Conservation (phyloP, 2,329 filamentous ascomycete genomes). For the Seiridium unicorne region DNA sequence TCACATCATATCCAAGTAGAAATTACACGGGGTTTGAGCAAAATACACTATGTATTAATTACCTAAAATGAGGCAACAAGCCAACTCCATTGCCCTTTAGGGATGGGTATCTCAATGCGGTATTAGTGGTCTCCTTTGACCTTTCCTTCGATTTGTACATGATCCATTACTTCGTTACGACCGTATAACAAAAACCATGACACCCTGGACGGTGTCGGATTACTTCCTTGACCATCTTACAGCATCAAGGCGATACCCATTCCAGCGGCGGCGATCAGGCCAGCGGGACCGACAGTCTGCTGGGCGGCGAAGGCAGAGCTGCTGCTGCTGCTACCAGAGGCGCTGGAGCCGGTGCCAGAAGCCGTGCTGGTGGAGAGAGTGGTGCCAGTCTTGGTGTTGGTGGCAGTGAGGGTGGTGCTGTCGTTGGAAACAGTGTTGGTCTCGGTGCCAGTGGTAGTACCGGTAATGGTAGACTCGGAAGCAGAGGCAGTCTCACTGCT, state of each 20-base stretch:
- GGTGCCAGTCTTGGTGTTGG: constrained; percentile 9
- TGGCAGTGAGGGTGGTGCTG: constrained; percentile 9
- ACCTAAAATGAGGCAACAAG: neutral
- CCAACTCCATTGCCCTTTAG: constrained; percentile 6
- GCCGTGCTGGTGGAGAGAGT: neutral
- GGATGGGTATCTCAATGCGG: constrained; percentile 10
- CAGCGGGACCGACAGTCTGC: constrained; percentile 26
- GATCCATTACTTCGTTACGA: constrained; percentile 1
- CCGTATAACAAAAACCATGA: neutral
- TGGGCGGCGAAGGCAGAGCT: constrained; percentile 12
- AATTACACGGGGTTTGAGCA: neutral
- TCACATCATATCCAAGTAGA: neutral
- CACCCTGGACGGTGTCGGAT: neutral
- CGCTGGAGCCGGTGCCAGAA: constrained; percentile 13
- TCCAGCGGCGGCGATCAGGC: constrained; percentile 26
- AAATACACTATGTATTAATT: constrained; percentile 5
- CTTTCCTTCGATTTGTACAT: constrained; percentile 10
- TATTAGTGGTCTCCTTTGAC: constrained; percentile 6
- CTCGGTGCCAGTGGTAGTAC: constrained; percentile 1
- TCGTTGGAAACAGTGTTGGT: constrained; percentile 4
- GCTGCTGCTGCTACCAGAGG: constrained; percentile 8
- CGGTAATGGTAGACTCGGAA: neutral
- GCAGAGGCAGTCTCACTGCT: neutral
- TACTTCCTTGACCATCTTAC: constrained; percentile 12
- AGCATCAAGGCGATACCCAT: constrained; percentile 24